Conservation (phyloP, 768 basidiomycete species). For the Collybia sordida region DNA sequence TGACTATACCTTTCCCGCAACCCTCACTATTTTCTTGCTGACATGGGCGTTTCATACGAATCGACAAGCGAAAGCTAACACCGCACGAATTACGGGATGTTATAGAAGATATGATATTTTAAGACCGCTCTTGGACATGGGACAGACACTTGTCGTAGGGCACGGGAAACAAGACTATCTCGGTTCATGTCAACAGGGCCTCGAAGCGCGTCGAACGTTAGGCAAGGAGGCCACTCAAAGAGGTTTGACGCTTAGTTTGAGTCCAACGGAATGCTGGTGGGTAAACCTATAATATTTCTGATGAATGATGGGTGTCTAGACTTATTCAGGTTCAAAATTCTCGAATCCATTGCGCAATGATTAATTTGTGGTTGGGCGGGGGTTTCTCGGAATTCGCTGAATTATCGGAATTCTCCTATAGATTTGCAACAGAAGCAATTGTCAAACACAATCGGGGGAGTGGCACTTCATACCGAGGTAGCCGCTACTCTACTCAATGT, state of each 20-base stretch:
- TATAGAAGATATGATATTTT: conserved; percentile 30
- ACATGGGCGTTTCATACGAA: conserved; percentile 48
- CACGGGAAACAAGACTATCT: conserved; percentile 53
- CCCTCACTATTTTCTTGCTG: conserved; percentile 55
- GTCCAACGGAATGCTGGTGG: not conserved
- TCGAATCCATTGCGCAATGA: too few relatives aligned
- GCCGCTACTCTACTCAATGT: too few relatives aligned
- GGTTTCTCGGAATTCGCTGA: too few relatives aligned
- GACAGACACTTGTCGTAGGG: conserved; percentile 48
- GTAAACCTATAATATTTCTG: not conserved
- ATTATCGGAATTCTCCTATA: too few relatives aligned
- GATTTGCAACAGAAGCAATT: too few relatives aligned
- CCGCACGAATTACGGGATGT: conserved; percentile 33
- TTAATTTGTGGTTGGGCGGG: too few relatives aligned
- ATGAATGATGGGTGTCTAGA: too few relatives aligned
- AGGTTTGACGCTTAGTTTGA: conserved; percentile 24
- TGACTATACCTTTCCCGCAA: conserved; percentile 75
- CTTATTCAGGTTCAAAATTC: too few relatives aligned
- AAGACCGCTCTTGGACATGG: conserved; percentile 36
- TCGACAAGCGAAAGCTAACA: conserved; percentile 46
- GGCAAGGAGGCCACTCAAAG: conserved; percentile 37
- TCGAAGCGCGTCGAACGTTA: conserved; percentile 53
- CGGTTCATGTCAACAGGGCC: conserved; percentile 45
- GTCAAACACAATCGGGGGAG: too few relatives aligned
- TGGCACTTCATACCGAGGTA: too few relatives aligned